Conservation (phyloP, 805 yeast species). For the Candida schatavii region DNA sequence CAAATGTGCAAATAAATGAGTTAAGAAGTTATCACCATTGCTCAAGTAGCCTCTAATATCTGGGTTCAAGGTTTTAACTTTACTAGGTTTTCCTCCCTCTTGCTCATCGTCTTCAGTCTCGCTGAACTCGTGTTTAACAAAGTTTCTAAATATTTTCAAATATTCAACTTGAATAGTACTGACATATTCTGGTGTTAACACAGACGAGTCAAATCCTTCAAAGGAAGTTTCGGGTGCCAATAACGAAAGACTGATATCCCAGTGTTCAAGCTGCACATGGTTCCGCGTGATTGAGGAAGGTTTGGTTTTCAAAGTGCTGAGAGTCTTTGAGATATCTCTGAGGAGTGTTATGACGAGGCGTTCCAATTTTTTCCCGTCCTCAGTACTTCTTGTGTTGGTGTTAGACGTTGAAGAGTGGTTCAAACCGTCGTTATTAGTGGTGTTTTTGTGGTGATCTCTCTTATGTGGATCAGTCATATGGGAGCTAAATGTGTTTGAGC, state of each 20-base stretch:
- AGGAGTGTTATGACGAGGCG: conserved; percentile 27
- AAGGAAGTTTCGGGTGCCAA: conserved; percentile 20
- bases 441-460: neutral
- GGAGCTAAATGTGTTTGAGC: neutral
- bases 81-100: conserved; percentile 4
- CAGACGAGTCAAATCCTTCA: conserved; percentile 9
- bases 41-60: conserved; percentile 43
- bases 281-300: conserved; percentile 39
- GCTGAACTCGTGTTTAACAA: conserved; percentile 30
- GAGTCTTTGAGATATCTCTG: conserved; percentile 29
- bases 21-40: conserved; percentile 38
- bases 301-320: conserved; percentile 28
- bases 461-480: neutral
- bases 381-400: neutral
- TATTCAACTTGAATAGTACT: conserved; percentile 36
- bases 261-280: conserved; percentile 40
- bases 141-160: conserved; percentile 35
- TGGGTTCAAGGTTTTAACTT: conserved; percentile 26
- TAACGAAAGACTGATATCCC: conserved; percentile 41
- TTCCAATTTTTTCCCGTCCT: conserved; percentile 13
- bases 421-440: neutral
- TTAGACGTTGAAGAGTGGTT: neutral
- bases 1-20: conserved; percentile 35
- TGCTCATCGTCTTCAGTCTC: conserved; percentile 9
- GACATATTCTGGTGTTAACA: conserved; percentile 22